Evolutionary conservation across 306 rosid species (phyloP), one percentile per base, ranked within the genome.

Genomic region (Sicyos baderoa): DNA sequence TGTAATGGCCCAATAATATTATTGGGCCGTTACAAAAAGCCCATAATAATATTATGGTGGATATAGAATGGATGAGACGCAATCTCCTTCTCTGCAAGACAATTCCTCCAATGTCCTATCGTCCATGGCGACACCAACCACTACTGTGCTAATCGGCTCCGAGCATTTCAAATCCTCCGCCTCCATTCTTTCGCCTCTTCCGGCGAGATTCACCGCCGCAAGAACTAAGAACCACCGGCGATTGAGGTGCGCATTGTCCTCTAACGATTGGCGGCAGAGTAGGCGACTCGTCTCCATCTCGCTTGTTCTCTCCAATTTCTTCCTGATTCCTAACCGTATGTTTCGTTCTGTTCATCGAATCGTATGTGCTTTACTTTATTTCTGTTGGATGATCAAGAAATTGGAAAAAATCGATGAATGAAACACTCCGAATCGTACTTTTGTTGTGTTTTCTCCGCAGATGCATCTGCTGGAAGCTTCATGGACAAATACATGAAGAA

Each of bases 401-500:
- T 25, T n/a, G 18, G 16, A 35, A n/a, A 60, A 35, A 18, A 21
- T 42, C 16, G 12, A 66, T 45, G 71, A 64, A 63, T 5, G 13
- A 22, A 13, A 2, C n/a, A 17, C 13, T 35, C 50, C 53, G 42
- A 54, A 44, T 16, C 68, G 45, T 62, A 50, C 48, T 44, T 44
- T 18, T 2, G 14, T 71, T 48, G 1, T 44, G 16, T 4, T 15
- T 74, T 16, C 52, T 61, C 52, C 56, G 80, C 87, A 92, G 98
- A 77, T 68, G 83, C 85, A 55, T 82, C 77, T 70, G 88, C 85
- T 4, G 98, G 82, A 21, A 76, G 78, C 77, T 14, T 69, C 47
- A 75, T 89, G 4, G 98, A 89, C 61, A 93, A 81, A 70, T 93
- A 87, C 71, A 80, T 89, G 59, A 89, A 89, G 80, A 88, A 83